Evolutionary conservation across 208 protist genomes (phyloP).

Genomic region (Blechomonas ayalai): DNA sequence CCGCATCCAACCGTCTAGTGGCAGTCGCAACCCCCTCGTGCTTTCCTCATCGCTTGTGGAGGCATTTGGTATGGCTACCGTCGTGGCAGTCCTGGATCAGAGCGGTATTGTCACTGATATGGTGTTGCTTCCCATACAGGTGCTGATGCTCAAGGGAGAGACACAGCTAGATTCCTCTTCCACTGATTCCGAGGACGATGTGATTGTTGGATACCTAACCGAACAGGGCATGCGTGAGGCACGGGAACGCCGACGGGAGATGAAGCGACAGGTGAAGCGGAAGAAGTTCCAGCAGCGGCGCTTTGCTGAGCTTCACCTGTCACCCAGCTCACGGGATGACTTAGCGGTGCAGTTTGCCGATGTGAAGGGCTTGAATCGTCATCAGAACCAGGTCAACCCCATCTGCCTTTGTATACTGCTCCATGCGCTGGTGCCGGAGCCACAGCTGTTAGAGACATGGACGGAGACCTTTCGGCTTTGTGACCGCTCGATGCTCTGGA

Average conservation of each 20-base stretch:
- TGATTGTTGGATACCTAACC: conserved; percentile 12
- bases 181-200: conserved; percentile 29
- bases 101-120: conserved; percentile 86
- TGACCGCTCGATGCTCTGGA: conserved; percentile 63
- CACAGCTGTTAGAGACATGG: conserved; percentile 65
- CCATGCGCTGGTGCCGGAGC: conserved; percentile 47
- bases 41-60: conserved; percentile 79
- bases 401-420: conserved; percentile 64
- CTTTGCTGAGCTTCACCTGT: conserved; percentile 63
- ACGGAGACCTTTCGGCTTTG: conserved; percentile 80
- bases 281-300: conserved; percentile 78
- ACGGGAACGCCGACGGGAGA: conserved; percentile 45
- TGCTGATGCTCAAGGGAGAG: conserved; percentile 52
- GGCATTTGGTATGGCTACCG: conserved; percentile 71
- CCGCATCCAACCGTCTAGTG: conserved; percentile 25
- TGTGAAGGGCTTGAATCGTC: conserved; percentile 27
- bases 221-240: conserved; percentile 31
- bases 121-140: conserved; percentile 64
- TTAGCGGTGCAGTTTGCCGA: conserved; percentile 74
- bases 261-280: conserved; percentile 52
- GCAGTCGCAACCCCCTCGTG: conserved; percentile 50
- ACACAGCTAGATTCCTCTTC: conserved; percentile 34
- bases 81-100: conserved; percentile 78
- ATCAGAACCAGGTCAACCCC: conserved; percentile 50
- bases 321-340: conserved; percentile 37